These are phyloP conservation scores for Crithidia expoeki DNA, from an alignment of 208 protist genomes.

Conservation along the genomic window DNA sequence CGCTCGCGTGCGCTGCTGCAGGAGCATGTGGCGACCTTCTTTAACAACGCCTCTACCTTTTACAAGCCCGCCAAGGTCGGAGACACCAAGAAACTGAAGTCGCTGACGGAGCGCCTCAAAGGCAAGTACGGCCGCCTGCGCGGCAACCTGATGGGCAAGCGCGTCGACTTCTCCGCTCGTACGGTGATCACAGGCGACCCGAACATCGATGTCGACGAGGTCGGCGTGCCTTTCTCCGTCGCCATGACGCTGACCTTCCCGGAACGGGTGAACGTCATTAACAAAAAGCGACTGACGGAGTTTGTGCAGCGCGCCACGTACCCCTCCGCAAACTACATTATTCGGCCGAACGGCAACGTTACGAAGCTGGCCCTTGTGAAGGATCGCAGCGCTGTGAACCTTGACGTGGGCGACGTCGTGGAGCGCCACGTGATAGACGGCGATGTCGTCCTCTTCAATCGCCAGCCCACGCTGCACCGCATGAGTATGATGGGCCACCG, in stretches of 20 bases:
- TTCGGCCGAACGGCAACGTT: conserved; percentile 83
- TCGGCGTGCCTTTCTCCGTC: conserved; percentile 99
- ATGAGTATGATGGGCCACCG: conserved; percentile 99
- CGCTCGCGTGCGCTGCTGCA: conserved; percentile 94
- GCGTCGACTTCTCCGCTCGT: conserved; percentile 99
- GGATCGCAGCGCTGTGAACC: conserved; percentile 80
- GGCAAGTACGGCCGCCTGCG: conserved; percentile 99
- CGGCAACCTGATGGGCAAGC: conserved; percentile 99
- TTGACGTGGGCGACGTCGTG: conserved; percentile 94
- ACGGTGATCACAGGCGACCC: conserved; percentile 99
- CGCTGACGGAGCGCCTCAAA: conserved; percentile 98
- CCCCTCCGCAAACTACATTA: conserved; percentile 97
- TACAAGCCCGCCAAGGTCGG: conserved; percentile 87
- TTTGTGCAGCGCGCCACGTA: conserved; percentile 94
- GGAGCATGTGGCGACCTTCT: conserved; percentile 97
- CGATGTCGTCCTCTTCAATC: conserved; percentile 99
- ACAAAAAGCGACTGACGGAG: conserved; percentile 96
- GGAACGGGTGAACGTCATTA: conserved; percentile 98
- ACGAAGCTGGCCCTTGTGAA: conserved; percentile 93
- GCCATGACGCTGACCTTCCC: conserved; percentile 99
- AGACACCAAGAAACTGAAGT: conserved; percentile 96
- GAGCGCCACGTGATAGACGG: conserved; percentile 98
- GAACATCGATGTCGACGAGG: conserved; percentile 97
- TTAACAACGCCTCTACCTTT: conserved; percentile 98
- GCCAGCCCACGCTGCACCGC: conserved; percentile 99